Base-by-base conservation (phyloP, 2,329 filamentous ascomycete genomes). In the Cladosporium colombiae region DNA sequence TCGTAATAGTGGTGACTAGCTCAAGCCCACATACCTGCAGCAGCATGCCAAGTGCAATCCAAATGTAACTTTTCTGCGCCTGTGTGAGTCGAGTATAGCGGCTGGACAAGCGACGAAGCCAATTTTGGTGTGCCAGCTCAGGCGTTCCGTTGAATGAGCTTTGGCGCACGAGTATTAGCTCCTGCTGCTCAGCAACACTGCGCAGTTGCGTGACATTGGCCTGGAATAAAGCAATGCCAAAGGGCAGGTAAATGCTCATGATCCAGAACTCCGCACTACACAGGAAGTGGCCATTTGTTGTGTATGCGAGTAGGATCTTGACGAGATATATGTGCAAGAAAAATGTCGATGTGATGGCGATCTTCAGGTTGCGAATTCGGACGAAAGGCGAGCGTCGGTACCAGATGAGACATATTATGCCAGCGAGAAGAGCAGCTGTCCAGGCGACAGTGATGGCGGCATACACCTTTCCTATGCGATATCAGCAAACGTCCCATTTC, bases 221-320 rank as follows among this genome's bases (percentile, higher is more conserved):
- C 72, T 90, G 87, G 72, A 89, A 89, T 5, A 90, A 77, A 8
- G 86, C 87, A 64, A 90, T 86, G 27, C 88, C 88, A 57, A 87
- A 83, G 13, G 88, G 88, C 3, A 90, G 78, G 74, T 86, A 88
- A 64, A 87, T 80, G 68, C 85, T 84, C 88, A 90, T 90, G 75
- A 88, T 82, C 86, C 87, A 90, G 74, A 82, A 90, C 75, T 89
- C 85, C 18, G 80, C 80, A 23, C 81, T 78, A 62, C 85, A 85
- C 0, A 86, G 84, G 68, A 74, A 77, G 57, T 72, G 68, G 44
- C 75, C 75, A 67, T 77, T 77, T 14, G 74, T 72, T 6, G 75
- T 74, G 53, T 77, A 77, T 64, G 83, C 76, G 3, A 80, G 75
- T 11, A 77, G 57, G 8, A 81, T 80, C 29, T 82, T 74, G 13